Base-by-base conservation (phyloP, 345 rosid genomes). In the Clausena lansium region DNA sequence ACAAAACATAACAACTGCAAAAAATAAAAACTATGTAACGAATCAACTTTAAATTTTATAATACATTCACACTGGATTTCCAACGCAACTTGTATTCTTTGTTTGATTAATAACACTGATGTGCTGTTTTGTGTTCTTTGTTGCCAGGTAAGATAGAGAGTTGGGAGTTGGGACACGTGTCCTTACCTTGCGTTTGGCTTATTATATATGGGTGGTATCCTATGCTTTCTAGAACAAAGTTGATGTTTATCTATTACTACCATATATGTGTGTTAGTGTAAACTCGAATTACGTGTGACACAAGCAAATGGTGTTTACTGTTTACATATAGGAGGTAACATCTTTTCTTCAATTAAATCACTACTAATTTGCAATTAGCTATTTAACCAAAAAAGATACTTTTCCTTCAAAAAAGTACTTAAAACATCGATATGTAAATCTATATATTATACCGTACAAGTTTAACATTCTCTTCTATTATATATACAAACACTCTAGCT, bases 131-230 rank as follows among this genome's bases (percentile, higher is more conserved):
- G 30, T 57, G 52, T 36, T 57, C 50, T 57, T 68, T 72, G 65
- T 57, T 72, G 65, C 65, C 76, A 72, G 66, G 76, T 57, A 58
- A 9, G 65, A 35, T 57, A 71, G 27, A 55, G 50, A 30, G 54
- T 39, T 11, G 41, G 35, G 25, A 55, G 76, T 72, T 41, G 33
- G 65, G 66, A 35, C 52, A 36, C 33, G 35, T 58, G 76, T 72
- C 76, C 35, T 55, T 13, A 35, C 22, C 52, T 58, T 9, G 14
- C 47, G 4, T 9, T 35, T 58, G 28, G 35, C 52, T 58, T 71
- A n/a, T 72, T 55, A 35, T 72, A 33, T n/a, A 28, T 62, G 58
- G 74, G 32, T 54, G 28, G 47, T 57, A 35, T 72, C 75, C 6
- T 13, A 27, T 72, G 64, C 64, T 35, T 71, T 64, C 47, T 71